Evolutionary conservation across 192 early-diverging fungal genomes (phyloP).

Genomic region (Thamnidium elegans): DNA sequence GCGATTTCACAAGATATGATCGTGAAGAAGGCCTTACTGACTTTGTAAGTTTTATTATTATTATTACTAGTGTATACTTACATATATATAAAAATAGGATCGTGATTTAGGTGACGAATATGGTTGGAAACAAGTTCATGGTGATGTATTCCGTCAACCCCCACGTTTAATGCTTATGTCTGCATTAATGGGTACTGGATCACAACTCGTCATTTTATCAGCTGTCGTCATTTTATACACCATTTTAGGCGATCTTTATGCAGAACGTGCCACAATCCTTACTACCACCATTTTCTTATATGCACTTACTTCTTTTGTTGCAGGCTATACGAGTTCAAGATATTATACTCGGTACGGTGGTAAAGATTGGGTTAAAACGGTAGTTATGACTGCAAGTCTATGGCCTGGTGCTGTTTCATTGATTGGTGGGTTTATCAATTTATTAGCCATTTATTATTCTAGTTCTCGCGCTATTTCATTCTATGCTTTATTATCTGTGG

Average conservation of each 20-base stretch:
- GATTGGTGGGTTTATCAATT: slow-evolving; percentile 61
- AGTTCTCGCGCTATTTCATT: slow-evolving; percentile 81
- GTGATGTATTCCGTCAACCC: slow-evolving; percentile 81
- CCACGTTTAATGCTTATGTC: slow-evolving; percentile 58
- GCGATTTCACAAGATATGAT: slow-evolving; percentile 78
- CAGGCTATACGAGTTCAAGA: slow-evolving; percentile 65
- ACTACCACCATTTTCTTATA: slow-evolving; percentile 79
- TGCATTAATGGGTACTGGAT: slow-evolving; percentile 70
- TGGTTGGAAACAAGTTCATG: slow-evolving; percentile 88
- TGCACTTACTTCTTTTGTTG: slow-evolving; percentile 64
- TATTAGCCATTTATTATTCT: slow-evolving; percentile 66
- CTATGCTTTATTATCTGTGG: slow-evolving; percentile 63
- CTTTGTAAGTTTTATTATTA: slow-evolving; percentile 44
- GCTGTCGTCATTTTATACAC: slow-evolving; percentile 55
- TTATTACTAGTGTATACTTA: not conserved
- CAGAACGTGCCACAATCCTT: slow-evolving; percentile 71
- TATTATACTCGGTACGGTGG: slow-evolving; percentile 68
- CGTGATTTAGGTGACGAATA: slow-evolving; percentile 78
- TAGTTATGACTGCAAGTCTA: slow-evolving; percentile 65
- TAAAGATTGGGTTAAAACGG: slow-evolving; percentile 63
- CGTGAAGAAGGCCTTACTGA: slow-evolving; percentile 63
- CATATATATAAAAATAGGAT: slow-evolving; percentile 35
- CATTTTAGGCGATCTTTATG: slow-evolving; percentile 55
- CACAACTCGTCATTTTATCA: slow-evolving; percentile 49
- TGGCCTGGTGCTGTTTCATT: slow-evolving; percentile 61